Base-by-base conservation (phyloP, 2,329 filamentous ascomycete genomes). In the Pestalotiopsis sp. region DNA sequence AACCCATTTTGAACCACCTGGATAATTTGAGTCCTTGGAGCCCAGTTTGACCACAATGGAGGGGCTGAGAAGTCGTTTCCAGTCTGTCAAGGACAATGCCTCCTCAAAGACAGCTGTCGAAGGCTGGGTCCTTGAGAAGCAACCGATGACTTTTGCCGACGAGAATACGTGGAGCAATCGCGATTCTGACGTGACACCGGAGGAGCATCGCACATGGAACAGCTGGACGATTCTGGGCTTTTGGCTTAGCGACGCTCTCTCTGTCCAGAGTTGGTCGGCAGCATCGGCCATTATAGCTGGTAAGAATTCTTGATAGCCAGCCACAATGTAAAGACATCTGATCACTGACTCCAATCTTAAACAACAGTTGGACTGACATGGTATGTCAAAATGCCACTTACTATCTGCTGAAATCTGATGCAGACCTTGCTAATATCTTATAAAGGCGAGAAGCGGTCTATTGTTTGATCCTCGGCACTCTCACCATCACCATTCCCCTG, bases 401-500 rank as follows among this genome's bases (percentile, higher is more conserved):
- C 7, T n/a, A 0, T 52, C 7, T n/a, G 44, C 7, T 9, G 20
- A 7, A 30, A 30, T 30, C 30, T 30, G 1, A 9, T 10, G 4
- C 17, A 9, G 14, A 3, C 17, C n/a, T 52, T n/a, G 7, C 44
- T 52, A 20, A 52, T 52, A 3, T 4, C 62, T 80, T 1, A 4
- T 77, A 75, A 17, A 80, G 79, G 78, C 71, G 77, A 14, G 75
- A 77, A 67, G 75, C 75, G 4, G 77, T 77, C 40, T 75, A 75
- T 2, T 75, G 76, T 70, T 88, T 84, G 74, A 71, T 83, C 57
- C 86, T 91, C n/a, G 90, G 90, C 57, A 85, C 86, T 13, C 80
- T 85, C 11, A 89, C 88, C 71, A 87, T 89, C 22, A 86, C 87
- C 14, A 83, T 89, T 11, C 79, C 82, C 11, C 81, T 84, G 75